A percentile compares a stretch with the other conserved stretches of the same genome.
Evolutionary conservation across 345 rosid genomes (phyloP).

Genomic region (Euphorbia tirucalli): DNA sequence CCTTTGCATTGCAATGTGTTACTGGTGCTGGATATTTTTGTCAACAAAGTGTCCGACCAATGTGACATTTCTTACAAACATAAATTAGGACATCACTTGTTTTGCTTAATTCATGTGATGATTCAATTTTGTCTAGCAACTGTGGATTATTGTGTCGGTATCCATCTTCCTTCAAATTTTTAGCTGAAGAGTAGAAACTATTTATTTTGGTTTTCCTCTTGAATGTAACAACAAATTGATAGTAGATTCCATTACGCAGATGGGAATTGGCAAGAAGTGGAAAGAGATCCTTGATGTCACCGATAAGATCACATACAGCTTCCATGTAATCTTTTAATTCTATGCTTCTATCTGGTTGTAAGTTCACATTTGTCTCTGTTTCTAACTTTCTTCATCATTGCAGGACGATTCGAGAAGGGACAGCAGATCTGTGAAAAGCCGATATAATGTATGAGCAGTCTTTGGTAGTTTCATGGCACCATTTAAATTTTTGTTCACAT

Average conservation of each 20-base stretch:
- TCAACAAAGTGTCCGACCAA: too few relatives aligned
- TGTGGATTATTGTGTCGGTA: too few relatives aligned
- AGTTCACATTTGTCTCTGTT: background rate
- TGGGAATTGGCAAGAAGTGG: constrained; percentile 93
- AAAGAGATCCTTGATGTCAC: constrained; percentile 71
- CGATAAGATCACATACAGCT: constrained; percentile 75
- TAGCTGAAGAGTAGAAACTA: too few relatives aligned
- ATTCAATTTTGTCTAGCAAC: too few relatives aligned
- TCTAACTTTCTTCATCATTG: constrained; percentile 22
- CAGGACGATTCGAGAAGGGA: constrained; percentile 84
- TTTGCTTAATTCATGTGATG: too few relatives aligned
- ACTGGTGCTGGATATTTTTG: too few relatives aligned
- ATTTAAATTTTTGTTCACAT: background rate
- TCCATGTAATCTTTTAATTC: constrained; percentile 52
- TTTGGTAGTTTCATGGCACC: too few relatives aligned
- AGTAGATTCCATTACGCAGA: constrained; percentile 35
- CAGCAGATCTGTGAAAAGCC: constrained; percentile 45
- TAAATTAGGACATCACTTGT: too few relatives aligned
- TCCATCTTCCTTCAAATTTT: too few relatives aligned
- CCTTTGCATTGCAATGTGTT: too few relatives aligned
- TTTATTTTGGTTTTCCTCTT: background rate
- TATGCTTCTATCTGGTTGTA: constrained; percentile 5
- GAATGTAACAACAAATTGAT: background rate
- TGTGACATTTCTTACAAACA: too few relatives aligned
- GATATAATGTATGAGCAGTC: constrained; percentile 60